phyloP scores from a whole-genome alignment of 2,329 filamentous ascomycete genomes.

The Penicillium aurantiogriseum region DNA sequence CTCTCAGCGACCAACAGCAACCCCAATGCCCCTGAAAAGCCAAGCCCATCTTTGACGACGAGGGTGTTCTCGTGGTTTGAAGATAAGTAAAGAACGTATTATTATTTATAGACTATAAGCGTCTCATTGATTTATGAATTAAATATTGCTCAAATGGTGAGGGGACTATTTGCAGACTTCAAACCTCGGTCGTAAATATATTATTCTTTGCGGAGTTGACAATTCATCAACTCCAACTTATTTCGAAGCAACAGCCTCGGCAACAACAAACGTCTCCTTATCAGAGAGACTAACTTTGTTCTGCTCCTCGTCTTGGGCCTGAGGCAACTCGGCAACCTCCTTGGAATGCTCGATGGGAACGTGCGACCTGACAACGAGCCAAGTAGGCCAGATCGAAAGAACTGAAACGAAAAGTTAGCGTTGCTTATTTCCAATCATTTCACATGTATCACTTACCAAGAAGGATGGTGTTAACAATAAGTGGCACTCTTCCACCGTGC shows the following conservation, averaged over 20 bases:
- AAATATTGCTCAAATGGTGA: neutral
- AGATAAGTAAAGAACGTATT: neutral
- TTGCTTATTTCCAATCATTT: neutral
- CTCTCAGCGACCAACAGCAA: neutral
- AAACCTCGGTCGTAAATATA: neutral
- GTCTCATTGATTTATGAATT: conserved; percentile 1
- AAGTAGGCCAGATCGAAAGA: conserved; percentile 28
- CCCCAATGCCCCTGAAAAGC: neutral
- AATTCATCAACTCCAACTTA: neutral
- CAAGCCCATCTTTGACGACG: too few relatives aligned
- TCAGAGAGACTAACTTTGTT: neutral
- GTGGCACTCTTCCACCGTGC: conserved; percentile 43
- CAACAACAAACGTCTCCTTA: neutral
- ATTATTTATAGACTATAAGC: neutral
- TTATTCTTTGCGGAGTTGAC: neutral
- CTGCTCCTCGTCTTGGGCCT: conserved; percentile 16
- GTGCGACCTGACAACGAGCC: conserved; percentile 26
- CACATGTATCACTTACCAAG: conserved; percentile 22
- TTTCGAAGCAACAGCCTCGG: neutral
- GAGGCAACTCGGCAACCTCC: neutral
- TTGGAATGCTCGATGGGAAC: conserved; percentile 21
- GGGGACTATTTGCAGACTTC: neutral
- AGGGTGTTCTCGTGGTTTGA: neutral
- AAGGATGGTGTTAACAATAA: conserved; percentile 42
- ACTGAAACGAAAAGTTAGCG: conserved; percentile 11